phyloP scores from a whole-genome alignment of 2,329 filamentous ascomycete genomes.

The Trichoderma koningiopsis region DNA sequence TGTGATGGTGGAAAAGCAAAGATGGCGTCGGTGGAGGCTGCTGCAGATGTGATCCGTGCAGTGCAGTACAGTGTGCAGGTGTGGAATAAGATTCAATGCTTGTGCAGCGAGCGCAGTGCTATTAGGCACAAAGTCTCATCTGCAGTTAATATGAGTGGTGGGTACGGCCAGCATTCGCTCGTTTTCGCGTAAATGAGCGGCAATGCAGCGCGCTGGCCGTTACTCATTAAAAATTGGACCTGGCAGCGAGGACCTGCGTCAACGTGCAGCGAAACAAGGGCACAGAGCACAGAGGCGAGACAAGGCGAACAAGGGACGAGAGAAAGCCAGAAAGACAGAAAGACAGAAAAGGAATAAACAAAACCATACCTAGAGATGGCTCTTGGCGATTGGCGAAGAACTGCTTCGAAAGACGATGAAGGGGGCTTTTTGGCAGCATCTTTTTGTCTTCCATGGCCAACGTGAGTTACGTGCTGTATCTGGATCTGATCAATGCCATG shows the following conservation, averaged over 20 bases:
- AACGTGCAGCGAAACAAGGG: background rate
- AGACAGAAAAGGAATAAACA: background rate
- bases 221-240: background rate
- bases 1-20: background rate
- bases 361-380: conserved; percentile 4
- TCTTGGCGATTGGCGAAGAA: conserved; percentile 41
- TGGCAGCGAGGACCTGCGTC: background rate
- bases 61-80: background rate
- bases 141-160: background rate
- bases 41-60: background rate
- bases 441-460: background rate
- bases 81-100: background rate
- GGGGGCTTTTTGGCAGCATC: conserved; percentile 32
- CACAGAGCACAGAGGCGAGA: background rate
- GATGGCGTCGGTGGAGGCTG: background rate
- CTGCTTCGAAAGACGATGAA: conserved; percentile 39
- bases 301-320: background rate
- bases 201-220: conserved; percentile 18
- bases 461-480: background rate
- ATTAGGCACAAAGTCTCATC: conserved; percentile 1
- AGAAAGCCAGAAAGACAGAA: background rate
- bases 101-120: background rate
- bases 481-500: background rate
- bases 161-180: conserved; percentile 9
- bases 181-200: conserved; percentile 22